Conservation (phyloP, 805 yeast species). For the Myxozyma neotropica region DNA sequence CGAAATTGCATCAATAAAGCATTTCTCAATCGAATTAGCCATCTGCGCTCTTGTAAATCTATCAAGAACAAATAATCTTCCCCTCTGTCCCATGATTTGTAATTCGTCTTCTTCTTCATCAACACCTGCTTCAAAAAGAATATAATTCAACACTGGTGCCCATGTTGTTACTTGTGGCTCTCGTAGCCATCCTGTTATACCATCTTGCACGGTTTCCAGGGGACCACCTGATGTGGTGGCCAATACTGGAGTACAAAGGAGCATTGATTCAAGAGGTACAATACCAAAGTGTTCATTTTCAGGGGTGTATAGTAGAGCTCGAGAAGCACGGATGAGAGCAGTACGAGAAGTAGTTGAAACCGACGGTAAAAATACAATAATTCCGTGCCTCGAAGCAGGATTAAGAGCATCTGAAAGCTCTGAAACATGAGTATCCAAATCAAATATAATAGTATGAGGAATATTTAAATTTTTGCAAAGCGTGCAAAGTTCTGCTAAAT, state of each 20-base stretch:
- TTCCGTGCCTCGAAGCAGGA: slow-evolving; percentile 36
- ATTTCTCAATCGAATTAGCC: slow-evolving; percentile 22
- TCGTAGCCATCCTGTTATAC: slow-evolving; percentile 44
- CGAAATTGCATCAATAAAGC: slow-evolving; percentile 3
- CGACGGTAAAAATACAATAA: slow-evolving; percentile 79
- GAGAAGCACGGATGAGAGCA: slow-evolving; percentile 58
- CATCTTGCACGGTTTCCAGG: slow-evolving; percentile 66
- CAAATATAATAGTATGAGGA: slow-evolving; percentile 47
- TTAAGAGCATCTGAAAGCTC: slow-evolving; percentile 24
- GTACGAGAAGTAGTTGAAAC: slow-evolving; percentile 67
- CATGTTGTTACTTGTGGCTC: slow-evolving; percentile 41
- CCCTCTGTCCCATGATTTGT: slow-evolving; percentile 40
- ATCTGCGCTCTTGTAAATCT: slow-evolving; percentile 39
- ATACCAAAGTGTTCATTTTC: slow-evolving; percentile 94
- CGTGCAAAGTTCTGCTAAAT: slow-evolving; percentile 60
- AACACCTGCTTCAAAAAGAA: slow-evolving; percentile 27
- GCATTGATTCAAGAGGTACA: slow-evolving; percentile 96
- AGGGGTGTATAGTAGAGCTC: slow-evolving; percentile 82
- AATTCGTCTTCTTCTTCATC: slow-evolving; percentile 29
- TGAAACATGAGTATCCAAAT: slow-evolving; percentile 11
- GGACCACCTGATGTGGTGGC: slow-evolving; percentile 95
- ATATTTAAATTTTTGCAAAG: slow-evolving; percentile 53
- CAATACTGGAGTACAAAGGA: slow-evolving; percentile 75
- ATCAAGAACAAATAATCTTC: slow-evolving; percentile 39
- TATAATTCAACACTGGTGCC: slow-evolving; percentile 42